Conservation (phyloP, 768 basidiomycete species). For the Collybiopsis luxurians region DNA sequence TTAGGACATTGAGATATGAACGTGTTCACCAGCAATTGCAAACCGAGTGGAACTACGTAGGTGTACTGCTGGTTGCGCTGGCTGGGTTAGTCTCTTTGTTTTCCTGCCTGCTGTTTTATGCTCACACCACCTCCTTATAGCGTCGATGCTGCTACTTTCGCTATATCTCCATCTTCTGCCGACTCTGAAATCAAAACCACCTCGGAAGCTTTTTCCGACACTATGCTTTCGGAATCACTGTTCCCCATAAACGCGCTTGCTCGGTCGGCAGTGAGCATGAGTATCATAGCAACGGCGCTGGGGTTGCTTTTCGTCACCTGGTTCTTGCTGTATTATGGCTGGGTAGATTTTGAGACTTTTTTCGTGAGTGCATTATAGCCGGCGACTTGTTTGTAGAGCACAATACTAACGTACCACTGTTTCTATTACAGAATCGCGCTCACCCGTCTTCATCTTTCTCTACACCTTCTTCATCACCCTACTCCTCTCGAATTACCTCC, state of each 20-base stretch:
- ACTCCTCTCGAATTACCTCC: neutral
- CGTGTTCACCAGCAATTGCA: constrained; percentile 44
- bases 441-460: neutral
- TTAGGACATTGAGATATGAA: constrained; percentile 48
- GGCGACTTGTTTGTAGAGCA: too few species aligned
- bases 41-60: constrained; percentile 64
- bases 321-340: constrained; percentile 63
- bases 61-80: constrained; percentile 62
- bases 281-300: constrained; percentile 58
- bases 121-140: constrained; percentile 16
- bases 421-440: neutral
- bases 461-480: neutral
- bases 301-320: constrained; percentile 64
- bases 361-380: constrained; percentile 51
- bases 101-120: neutral
- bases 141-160: constrained; percentile 59
- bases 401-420: too few species aligned
- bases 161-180: constrained; percentile 48
- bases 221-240: neutral
- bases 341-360: constrained; percentile 49
- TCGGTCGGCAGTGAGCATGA: constrained; percentile 50
- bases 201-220: neutral
- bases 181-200: neutral
- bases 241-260: constrained; percentile 46
- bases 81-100: constrained; percentile 42